phyloP scores from a whole-genome alignment of 805 yeast genomes.

The Priceomyces carsonii region DNA sequence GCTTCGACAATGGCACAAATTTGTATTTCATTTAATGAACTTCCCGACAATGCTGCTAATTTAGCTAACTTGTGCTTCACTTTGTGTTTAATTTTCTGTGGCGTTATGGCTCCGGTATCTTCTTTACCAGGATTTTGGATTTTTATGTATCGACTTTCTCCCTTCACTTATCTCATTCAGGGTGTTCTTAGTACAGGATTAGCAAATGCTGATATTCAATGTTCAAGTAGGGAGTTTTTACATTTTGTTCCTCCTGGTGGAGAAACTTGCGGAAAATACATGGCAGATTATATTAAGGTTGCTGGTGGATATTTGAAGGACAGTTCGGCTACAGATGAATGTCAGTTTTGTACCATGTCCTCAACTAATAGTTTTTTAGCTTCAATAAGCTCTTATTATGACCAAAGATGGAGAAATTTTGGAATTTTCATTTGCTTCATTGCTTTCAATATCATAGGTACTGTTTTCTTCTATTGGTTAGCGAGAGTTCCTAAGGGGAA shows the following conservation, averaged over 20 bases:
- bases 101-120: conserved; percentile 32
- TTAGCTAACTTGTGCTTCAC: conserved; percentile 28
- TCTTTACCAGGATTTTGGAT: conserved; percentile 50
- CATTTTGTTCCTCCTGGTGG: conserved; percentile 21
- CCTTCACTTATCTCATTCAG: conserved; percentile 67
- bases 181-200: conserved; percentile 40
- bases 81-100: conserved; percentile 37
- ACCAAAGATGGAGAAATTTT: conserved; percentile 64
- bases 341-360: conserved; percentile 60
- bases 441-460: conserved; percentile 31
- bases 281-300: conserved; percentile 27
- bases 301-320: conserved; percentile 52
- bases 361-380: conserved; percentile 61
- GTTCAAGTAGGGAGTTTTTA: conserved; percentile 24
- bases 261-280: conserved; percentile 19
- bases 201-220: conserved; percentile 37
- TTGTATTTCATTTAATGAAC: conserved; percentile 27
- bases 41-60: conserved; percentile 35
- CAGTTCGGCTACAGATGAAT: conserved; percentile 46
- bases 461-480: conserved; percentile 52
- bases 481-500: conserved; percentile 73
- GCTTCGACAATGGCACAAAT: conserved; percentile 29
- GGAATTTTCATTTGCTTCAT: conserved; percentile 50
- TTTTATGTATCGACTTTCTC: conserved; percentile 70
- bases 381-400: conserved; percentile 41